Evolutionary conservation across 139 green algal genomes (phyloP).

Genomic region (Auxenochlorella protothecoides): DNA sequence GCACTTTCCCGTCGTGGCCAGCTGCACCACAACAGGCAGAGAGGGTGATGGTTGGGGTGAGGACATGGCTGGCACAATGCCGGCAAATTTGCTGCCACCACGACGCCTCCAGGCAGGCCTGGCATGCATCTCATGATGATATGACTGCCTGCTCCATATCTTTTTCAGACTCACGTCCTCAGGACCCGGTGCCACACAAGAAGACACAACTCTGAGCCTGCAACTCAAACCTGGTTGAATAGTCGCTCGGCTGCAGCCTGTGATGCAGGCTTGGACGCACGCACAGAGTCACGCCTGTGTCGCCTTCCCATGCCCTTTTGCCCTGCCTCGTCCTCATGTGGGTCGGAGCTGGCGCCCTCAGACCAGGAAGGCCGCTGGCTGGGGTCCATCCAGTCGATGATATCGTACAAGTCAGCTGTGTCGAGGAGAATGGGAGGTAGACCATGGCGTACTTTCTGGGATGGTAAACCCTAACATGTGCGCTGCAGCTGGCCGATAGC

Average conservation of each 20-base stretch:
- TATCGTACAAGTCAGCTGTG: slow-evolving; percentile 25
- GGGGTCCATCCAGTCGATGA: slow-evolving; percentile 21
- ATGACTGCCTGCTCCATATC: too few species aligned
- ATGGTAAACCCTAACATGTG: background rate
- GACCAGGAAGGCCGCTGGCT: slow-evolving; percentile 14
- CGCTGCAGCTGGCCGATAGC: background rate
- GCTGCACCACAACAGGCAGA: background rate
- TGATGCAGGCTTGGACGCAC: too few species aligned
- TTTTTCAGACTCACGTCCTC: too few species aligned
- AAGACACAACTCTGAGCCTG: background rate
- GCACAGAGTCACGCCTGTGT: too few species aligned
- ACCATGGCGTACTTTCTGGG: background rate
- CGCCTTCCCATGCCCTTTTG: too few species aligned
- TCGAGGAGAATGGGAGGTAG: background rate
- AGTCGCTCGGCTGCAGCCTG: background rate
- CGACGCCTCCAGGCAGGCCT: too few species aligned
- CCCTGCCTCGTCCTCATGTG: background rate
- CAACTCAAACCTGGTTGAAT: background rate
- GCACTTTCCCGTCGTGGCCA: too few species aligned
- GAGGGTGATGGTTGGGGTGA: background rate
- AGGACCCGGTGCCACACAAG: slow-evolving; percentile 9
- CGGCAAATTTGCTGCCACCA: slow-evolving; percentile 31
- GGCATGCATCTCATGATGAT: too few species aligned
- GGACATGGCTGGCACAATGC: slow-evolving; percentile 33
- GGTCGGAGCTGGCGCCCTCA: background rate